Percentiles rank a stretch among this genome's conserved stretches.
Conservation (phyloP, 1,139 yeast species). For the Protomyces macrosporus region DNA sequence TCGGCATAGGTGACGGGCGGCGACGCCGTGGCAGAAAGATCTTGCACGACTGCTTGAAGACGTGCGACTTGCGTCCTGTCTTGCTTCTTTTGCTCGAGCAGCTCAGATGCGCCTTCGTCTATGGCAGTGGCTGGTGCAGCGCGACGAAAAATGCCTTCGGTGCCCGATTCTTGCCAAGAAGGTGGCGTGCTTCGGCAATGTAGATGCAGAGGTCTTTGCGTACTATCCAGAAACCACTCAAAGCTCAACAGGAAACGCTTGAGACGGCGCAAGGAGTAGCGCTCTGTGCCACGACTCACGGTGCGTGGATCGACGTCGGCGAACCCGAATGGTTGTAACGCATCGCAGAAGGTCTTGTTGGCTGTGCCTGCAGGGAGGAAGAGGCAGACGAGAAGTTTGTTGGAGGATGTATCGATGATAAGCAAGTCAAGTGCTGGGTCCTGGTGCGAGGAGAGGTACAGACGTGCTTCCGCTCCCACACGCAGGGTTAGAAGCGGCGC, state of each 20-base stretch:
- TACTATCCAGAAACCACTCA: background rate
- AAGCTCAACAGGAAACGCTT: background rate
- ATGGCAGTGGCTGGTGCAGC: background rate
- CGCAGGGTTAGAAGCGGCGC: no score
- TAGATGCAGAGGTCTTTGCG: background rate
- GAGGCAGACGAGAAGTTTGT: background rate
- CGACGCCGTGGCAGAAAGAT: background rate
- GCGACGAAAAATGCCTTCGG: background rate
- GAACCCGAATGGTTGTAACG: background rate
- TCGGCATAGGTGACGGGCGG: background rate
- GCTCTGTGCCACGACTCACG: background rate
- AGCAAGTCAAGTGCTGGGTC: background rate
- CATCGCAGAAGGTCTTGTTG: background rate
- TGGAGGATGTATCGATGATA: background rate
- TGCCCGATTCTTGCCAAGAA: background rate
- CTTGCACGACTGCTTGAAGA: background rate
- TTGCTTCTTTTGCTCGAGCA: background rate
- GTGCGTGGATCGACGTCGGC: background rate
- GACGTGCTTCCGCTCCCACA: background rate
- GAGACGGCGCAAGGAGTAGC: background rate
- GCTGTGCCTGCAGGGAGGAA: background rate
- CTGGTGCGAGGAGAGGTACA: background rate
- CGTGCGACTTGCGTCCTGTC: background rate
- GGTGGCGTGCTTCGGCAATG: background rate
- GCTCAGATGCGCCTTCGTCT: no score